A percentile compares a stretch with the other conserved stretches of the same genome.
phyloP scores from a whole-genome alignment of 2,329 filamentous ascomycete genomes.

The Trichocomaceae sp. region DNA sequence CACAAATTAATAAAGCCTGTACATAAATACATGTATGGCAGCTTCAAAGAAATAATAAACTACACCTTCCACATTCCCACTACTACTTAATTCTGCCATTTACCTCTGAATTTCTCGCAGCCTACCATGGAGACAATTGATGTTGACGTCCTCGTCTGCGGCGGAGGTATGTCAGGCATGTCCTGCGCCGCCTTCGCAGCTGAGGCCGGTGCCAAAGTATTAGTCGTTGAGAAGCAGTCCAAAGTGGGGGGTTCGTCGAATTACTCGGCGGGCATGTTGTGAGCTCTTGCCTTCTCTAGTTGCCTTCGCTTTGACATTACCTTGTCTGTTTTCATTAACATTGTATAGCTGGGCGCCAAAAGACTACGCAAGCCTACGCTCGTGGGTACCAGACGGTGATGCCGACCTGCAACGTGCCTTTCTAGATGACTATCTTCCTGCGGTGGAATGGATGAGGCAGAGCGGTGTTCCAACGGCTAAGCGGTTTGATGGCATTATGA shows the following conservation, averaged over 20 bases:
- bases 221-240: not conserved
- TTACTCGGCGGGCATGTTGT: not conserved
- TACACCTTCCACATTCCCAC: too few species aligned
- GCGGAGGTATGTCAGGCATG: not conserved
- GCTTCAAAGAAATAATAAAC: too few species aligned
- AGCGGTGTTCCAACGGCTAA: not conserved
- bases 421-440: not conserved
- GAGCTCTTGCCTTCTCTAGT: not conserved
- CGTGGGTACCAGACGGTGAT: not conserved
- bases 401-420: not conserved
- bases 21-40: too few species aligned
- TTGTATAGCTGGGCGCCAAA: not conserved
- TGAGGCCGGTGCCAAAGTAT: not conserved
- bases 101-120: too few species aligned
- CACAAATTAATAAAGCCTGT: too few species aligned
- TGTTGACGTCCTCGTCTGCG: not conserved
- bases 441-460: not conserved
- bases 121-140: not conserved
- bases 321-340: too few species aligned
- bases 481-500: not conserved
- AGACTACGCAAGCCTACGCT: not conserved
- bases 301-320: not conserved
- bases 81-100: too few species aligned
- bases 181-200: not conserved
- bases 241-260: not conserved